Evolutionary conservation across 2,329 filamentous ascomycete species (phyloP).

Genomic region (Rhinocladiella mackenziei): DNA sequence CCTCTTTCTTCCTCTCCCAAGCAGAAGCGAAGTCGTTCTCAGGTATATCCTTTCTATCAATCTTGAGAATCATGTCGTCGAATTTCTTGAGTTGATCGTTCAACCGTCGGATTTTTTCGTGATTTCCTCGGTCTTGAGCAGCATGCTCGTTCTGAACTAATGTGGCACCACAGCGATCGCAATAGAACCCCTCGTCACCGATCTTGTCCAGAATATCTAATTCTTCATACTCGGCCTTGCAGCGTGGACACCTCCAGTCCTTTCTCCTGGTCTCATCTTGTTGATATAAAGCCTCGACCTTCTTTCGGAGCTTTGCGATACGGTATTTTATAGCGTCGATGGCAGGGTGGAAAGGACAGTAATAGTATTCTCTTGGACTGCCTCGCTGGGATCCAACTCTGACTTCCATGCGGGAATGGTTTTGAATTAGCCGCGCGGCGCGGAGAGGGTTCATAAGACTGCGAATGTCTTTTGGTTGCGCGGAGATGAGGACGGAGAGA

Average conservation of each 20-base stretch:
- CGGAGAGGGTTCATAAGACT: constrained; percentile 80
- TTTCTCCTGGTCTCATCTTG: constrained; percentile 70
- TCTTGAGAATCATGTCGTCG: constrained; percentile 46
- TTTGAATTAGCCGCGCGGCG: constrained; percentile 76
- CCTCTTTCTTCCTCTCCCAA: constrained; percentile 47
- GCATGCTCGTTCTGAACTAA: constrained; percentile 45
- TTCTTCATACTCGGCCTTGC: constrained; percentile 80
- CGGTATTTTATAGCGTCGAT: constrained; percentile 97
- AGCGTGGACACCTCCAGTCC: constrained; percentile 80
- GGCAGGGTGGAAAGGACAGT: constrained; percentile 88
- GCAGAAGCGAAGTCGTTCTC: constrained; percentile 48
- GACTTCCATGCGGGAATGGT: constrained; percentile 69
- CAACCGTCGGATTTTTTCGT: constrained; percentile 49
- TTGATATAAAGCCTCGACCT: constrained; percentile 77
- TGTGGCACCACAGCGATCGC: constrained; percentile 66
- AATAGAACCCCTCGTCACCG: constrained; percentile 67
- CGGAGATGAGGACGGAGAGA: constrained; percentile 77
- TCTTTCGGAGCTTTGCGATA: constrained; percentile 80
- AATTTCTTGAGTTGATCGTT: constrained; percentile 48
- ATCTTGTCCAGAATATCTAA: constrained; percentile 82
- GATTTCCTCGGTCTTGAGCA: constrained; percentile 44
- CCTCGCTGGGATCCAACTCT: constrained; percentile 77
- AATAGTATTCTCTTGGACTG: constrained; percentile 89
- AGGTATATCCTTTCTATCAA: constrained; percentile 43
- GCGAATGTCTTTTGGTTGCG: constrained; percentile 87